Evolutionary conservation across 495 filamentous ascomycete genomes (phyloP).

Genomic region (Podospora comata): DNA sequence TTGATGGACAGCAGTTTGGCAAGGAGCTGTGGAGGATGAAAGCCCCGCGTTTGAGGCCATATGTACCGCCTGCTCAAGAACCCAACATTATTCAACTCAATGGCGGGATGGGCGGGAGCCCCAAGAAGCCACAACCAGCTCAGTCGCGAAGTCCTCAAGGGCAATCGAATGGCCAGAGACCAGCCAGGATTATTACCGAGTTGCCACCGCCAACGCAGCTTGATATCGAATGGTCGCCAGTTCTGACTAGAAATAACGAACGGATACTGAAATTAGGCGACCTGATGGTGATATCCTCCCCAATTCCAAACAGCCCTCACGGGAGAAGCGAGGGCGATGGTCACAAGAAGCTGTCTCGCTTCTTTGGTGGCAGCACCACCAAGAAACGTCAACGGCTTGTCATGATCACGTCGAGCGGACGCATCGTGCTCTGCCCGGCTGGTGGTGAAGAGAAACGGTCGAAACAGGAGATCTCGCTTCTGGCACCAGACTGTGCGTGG

Average conservation of each 20-base stretch:
- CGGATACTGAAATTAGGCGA: conserved; percentile 94
- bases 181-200: conserved; percentile 88
- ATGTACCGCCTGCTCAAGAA: conserved; percentile 74
- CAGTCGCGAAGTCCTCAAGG: conserved; percentile 42
- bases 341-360: conserved; percentile 82
- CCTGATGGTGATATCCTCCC: conserved; percentile 73
- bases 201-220: conserved; percentile 92
- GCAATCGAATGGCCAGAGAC: conserved; percentile 50
- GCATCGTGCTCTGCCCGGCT: conserved; percentile 85
- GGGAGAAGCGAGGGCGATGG: conserved; percentile 53
- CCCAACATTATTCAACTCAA: conserved; percentile 76
- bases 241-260: conserved; percentile 85
- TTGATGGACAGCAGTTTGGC: conserved; percentile 85
- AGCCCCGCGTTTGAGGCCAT: conserved; percentile 83
- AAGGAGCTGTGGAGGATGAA: conserved; percentile 85
- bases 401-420: conserved; percentile 89
- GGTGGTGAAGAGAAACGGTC: conserved; percentile 94
- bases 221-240: conserved; percentile 98
- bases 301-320: conserved; percentile 66
- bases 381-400: conserved; percentile 92
- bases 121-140: conserved; percentile 53
- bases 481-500: conserved; percentile 69
- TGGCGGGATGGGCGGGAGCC: conserved; percentile 42
- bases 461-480: conserved; percentile 82
- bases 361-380: conserved; percentile 84